phyloP scores from a whole-genome alignment of 345 rosid species.

The Aquilaria malaccensis region DNA sequence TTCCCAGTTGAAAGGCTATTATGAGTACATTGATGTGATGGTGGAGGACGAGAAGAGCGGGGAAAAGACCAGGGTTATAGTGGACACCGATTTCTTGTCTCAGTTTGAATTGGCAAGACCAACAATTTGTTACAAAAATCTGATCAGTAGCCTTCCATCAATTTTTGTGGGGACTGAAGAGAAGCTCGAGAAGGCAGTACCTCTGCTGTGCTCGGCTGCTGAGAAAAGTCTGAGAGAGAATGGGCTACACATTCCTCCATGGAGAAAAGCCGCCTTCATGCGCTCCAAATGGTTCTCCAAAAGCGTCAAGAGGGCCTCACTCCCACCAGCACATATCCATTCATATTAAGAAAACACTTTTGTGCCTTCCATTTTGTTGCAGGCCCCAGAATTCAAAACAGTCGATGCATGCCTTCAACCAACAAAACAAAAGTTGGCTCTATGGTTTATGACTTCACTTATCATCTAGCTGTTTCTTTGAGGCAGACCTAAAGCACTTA shows the following conservation, averaged over 20 bases:
- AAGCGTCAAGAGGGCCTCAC: conserved; percentile 28
- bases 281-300: conserved; percentile 46
- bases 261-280: conserved; percentile 51
- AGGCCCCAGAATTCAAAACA: background rate
- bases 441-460: no score
- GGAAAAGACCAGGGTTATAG: conserved; percentile 27
- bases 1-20: conserved; percentile 21
- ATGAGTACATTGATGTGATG: conserved; percentile 43
- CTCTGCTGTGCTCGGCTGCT: conserved; percentile 37
- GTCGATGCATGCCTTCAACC: background rate
- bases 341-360: no score
- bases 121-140: conserved; percentile 29
- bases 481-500: no score
- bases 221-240: conserved; percentile 34
- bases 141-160: conserved; percentile 24
- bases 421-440: background rate
- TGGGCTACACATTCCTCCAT: conserved; percentile 40
- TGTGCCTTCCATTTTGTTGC: conserved; percentile 24
- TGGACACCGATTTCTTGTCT: conserved; percentile 46
- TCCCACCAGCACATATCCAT: conserved; percentile 17
- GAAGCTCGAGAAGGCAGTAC: conserved; percentile 29
- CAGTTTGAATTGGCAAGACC: conserved; percentile 51
- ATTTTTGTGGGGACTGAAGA: conserved; percentile 38
- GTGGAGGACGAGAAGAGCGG: conserved; percentile 6
- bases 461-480: no score